Conservation (phyloP, 2,329 filamentous ascomycete genomes). For the Aureobasidium subglaciale region DNA sequence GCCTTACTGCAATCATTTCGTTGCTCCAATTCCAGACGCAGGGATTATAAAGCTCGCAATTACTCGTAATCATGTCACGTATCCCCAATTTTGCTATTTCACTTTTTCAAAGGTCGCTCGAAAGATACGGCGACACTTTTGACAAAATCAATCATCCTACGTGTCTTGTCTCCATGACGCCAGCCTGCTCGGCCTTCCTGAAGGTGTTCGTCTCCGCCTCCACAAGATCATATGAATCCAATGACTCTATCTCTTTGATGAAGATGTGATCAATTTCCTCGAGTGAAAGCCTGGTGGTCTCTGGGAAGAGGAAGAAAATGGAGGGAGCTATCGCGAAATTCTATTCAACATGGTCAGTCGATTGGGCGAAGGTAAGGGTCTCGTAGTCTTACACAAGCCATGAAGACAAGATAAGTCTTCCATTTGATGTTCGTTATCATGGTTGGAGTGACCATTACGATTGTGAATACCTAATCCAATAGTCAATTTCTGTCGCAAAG, state of each 20-base stretch:
- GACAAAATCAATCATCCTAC: too few species aligned
- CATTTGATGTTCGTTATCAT: slow-evolving; percentile 41
- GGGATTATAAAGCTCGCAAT: too few species aligned
- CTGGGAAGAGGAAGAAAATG: slow-evolving; percentile 38
- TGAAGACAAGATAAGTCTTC: slow-evolving; percentile 46
- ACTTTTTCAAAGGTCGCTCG: too few species aligned
- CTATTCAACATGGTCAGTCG: neutral
- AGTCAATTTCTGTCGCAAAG: neutral
- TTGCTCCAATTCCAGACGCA: too few species aligned
- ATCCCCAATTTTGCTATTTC: too few species aligned
- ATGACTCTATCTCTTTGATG: neutral
- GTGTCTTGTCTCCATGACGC: neutral
- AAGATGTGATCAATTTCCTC: slow-evolving; percentile 36
- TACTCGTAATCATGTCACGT: too few species aligned
- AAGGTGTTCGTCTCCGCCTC: neutral
- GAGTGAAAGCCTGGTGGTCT: slow-evolving; percentile 33
- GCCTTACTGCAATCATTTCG: too few species aligned
- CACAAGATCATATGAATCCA: neutral
- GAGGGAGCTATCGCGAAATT: slow-evolving; percentile 11
- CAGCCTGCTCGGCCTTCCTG: neutral
- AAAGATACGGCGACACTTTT: too few species aligned
- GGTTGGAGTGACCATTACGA: slow-evolving; percentile 33
- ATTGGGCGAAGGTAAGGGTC: too few species aligned
- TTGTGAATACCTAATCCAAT: neutral
- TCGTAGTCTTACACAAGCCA: slow-evolving; percentile 22